A percentile compares a stretch with the other conserved stretches of the same genome.
phyloP scores from a whole-genome alignment of 805 yeast genomes.

The Candida pini region DNA sequence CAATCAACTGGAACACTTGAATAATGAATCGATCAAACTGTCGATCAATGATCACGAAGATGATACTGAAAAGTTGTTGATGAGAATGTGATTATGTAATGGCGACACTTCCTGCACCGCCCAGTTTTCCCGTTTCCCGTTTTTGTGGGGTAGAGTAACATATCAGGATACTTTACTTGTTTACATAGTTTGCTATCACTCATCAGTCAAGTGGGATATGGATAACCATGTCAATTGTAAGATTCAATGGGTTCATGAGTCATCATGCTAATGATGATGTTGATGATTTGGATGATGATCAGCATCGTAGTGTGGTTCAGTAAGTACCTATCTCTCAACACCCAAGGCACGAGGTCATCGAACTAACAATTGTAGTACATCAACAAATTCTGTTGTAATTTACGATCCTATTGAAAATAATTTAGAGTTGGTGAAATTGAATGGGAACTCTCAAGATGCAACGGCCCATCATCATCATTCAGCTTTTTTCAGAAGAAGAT shows the following conservation, averaged over 20 bases:
- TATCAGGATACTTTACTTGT: too few species aligned
- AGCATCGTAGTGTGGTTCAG: conserved; percentile 15
- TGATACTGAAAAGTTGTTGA: too few species aligned
- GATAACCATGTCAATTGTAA: conserved; percentile 14
- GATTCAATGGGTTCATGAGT: conserved; percentile 8
- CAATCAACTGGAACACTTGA: too few species aligned
- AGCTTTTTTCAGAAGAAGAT: too few species aligned
- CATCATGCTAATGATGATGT: too few species aligned
- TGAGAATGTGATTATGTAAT: too few species aligned
- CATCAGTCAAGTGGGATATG: background rate
- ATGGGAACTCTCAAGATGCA: too few species aligned
- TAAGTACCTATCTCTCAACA: conserved; percentile 2
- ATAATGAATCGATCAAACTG: too few species aligned
- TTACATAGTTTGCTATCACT: background rate
- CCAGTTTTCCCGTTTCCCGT: too few species aligned
- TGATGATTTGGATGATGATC: conserved; percentile 2
- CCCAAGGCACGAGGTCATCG: background rate
- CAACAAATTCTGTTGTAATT: conserved; percentile 21
- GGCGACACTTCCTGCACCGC: conserved; percentile 7
- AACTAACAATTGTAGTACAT: background rate
- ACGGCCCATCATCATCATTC: too few species aligned
- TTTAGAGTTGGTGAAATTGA: conserved; percentile 21
- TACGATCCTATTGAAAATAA: conserved; percentile 24
- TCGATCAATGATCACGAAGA: too few species aligned
- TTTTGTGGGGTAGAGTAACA: conserved; percentile 16